A percentile compares a stretch with the other conserved stretches of the same genome.
Evolutionary conservation across 345 rosid species (phyloP).

Genomic region (Bruguiera sexangula): DNA sequence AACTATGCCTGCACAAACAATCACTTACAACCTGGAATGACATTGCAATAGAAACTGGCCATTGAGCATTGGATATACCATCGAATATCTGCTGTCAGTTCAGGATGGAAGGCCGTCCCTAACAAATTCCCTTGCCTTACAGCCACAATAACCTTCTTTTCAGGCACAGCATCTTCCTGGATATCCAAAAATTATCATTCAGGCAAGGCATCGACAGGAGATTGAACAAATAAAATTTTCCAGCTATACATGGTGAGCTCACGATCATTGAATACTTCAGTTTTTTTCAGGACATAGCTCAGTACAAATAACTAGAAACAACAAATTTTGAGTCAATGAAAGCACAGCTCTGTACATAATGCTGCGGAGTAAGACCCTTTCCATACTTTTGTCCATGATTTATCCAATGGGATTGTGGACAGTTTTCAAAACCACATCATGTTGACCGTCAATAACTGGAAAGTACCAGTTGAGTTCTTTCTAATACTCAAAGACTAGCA

Average conservation of each 20-base stretch:
- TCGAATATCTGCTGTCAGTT: conserved; percentile 86
- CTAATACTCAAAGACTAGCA: too few relatives aligned
- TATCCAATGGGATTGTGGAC: too few relatives aligned
- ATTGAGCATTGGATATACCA: conserved; percentile 45
- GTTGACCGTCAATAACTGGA: too few relatives aligned
- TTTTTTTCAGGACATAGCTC: too few relatives aligned
- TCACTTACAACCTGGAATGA: conserved; percentile 4
- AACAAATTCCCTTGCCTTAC: conserved; percentile 77
- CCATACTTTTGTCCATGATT: too few relatives aligned
- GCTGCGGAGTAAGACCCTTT: too few relatives aligned
- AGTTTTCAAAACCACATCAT: too few relatives aligned
- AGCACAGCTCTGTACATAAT: too few relatives aligned
- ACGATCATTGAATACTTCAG: neutral
- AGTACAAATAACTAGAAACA: too few relatives aligned
- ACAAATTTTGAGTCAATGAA: too few relatives aligned
- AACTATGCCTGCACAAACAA: conserved; percentile 68
- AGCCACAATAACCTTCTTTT: conserved; percentile 75
- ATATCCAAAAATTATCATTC: conserved; percentile 8
- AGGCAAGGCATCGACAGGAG: conserved; percentile 3
- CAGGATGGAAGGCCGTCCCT: conserved; percentile 95
- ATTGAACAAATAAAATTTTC: neutral
- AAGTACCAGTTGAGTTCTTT: too few relatives aligned
- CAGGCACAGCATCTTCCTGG: conserved; percentile 66
- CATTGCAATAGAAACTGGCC: neutral
- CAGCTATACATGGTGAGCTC: neutral